Conservation (phyloP, 192 early-diverging fungal species). For the Phlyctochytrium planicorne region DNA sequence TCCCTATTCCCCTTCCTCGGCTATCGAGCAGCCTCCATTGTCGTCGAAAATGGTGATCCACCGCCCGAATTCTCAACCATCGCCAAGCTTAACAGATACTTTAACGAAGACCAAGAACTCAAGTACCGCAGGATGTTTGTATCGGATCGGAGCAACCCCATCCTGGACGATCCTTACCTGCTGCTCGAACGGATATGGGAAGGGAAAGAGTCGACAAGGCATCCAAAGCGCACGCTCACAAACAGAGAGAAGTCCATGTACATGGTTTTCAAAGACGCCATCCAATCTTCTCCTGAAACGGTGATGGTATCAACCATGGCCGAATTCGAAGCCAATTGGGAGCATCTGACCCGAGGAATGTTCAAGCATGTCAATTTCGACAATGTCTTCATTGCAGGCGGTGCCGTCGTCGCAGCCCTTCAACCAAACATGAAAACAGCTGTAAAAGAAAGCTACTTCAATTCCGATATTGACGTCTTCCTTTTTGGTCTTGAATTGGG, state of each 20-base stretch:
- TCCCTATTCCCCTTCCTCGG: too few species aligned
- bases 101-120: too few species aligned
- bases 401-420: constrained; percentile 16
- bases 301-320: too few species aligned
- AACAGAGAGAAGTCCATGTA: too few species aligned
- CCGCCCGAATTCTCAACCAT: too few species aligned
- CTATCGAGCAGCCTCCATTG: too few species aligned
- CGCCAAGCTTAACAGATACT: too few species aligned
- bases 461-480: constrained; percentile 32
- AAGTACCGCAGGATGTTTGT: neutral
- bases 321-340: too few species aligned
- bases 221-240: too few species aligned
- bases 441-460: constrained; percentile 20
- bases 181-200: too few species aligned
- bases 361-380: neutral
- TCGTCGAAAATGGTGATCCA: too few species aligned
- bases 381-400: constrained; percentile 17
- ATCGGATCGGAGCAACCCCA: neutral
- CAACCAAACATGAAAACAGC: constrained; percentile 11
- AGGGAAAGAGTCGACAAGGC: too few species aligned
- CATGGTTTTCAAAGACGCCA: neutral
- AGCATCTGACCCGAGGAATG: neutral
- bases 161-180: neutral
- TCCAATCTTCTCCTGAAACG: neutral
- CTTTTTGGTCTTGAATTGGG: constrained; percentile 18